Conservation (phyloP, 805 yeast genomes). For the Pichia cabralensis region DNA sequence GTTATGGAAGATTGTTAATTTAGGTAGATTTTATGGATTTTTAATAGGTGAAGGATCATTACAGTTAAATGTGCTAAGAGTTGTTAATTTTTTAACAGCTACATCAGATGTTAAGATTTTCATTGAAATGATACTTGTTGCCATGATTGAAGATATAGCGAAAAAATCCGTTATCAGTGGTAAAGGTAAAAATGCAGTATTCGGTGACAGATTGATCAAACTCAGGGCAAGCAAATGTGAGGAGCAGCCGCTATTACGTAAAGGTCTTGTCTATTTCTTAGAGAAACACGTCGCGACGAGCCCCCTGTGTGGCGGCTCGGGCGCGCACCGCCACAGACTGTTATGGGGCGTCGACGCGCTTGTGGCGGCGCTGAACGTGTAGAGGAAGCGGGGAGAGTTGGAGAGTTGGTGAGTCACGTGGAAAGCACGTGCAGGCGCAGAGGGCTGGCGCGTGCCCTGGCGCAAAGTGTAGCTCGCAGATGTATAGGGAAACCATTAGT, state of each 20-base stretch:
- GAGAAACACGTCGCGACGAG: no score
- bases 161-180: constrained; percentile 46
- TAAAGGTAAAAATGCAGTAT: constrained; percentile 24
- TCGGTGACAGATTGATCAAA: no score
- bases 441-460: no score
- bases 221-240: no score
- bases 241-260: constrained; percentile 46
- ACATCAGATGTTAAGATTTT: constrained; percentile 54
- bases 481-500: no score
- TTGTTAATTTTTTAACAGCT: constrained; percentile 62
- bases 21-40: constrained; percentile 74
- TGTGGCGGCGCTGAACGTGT: no score
- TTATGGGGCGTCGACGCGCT: constrained; percentile 58
- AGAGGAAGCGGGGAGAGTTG: no score
- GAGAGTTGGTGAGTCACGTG: no score
- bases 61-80: constrained; percentile 62
- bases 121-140: constrained; percentile 62
- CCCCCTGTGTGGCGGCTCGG: no score
- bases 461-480: no score
- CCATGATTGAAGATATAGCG: constrained; percentile 54
- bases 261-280: constrained; percentile 59
- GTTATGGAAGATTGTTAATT: constrained; percentile 51
- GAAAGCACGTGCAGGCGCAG: no score
- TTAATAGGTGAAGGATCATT: constrained; percentile 65
- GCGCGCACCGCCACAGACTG: no score